Evolutionary conservation across 1,284 basidiomycete species (phyloP), one percentile per base, ranked within the genome.

Genomic region (Veloboletus limbatus): DNA sequence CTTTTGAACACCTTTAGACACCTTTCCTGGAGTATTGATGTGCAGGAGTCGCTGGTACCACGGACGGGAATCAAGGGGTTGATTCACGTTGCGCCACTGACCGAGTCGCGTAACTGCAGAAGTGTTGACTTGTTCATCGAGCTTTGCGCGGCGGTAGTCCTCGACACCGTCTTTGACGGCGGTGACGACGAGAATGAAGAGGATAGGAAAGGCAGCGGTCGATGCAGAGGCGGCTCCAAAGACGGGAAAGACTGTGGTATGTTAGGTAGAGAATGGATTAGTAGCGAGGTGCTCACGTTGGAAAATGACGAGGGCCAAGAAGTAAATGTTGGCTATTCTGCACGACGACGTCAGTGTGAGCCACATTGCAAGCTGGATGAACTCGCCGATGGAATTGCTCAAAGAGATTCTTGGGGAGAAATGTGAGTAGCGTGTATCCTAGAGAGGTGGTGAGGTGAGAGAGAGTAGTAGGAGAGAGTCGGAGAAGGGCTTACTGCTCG

Each of bases 81-180:
- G 86, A 63, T 98, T 97, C 37, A 93, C 82, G 63, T 98, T 98
- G 48, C 76, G 78, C 90, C 92, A 96, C 51, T 86, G 81, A 8
- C 83, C 87, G 9, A 98, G 80, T 54, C 88, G 86, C 0, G 92
- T 95, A 13, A 85, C 83, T 8, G 92, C 88, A 0, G 89, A 92
- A 43, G 84, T 93, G 71, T 96, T 96, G 56, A 96, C 92, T 62
- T 94, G 82, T 55, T 97, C 90, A 64, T 98, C 95, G 36, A 96
- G 76, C 4, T 71, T 65, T 5, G 89, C 88, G 49, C 95, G 81
- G 18, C 95, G 83, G 66, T 92, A 95, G 69, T 98, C 95, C 71
- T 98, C 96, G 45, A 97, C 74, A 10, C 85, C 92, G 65, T 98
- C 95, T 68, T 97, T 98, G 71, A 97, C 82, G 9, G 88, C 94